These are phyloP conservation scores for Dimocarpus longan DNA, from an alignment of 345 rosid genomes.

Conservation along the genomic window DNA sequence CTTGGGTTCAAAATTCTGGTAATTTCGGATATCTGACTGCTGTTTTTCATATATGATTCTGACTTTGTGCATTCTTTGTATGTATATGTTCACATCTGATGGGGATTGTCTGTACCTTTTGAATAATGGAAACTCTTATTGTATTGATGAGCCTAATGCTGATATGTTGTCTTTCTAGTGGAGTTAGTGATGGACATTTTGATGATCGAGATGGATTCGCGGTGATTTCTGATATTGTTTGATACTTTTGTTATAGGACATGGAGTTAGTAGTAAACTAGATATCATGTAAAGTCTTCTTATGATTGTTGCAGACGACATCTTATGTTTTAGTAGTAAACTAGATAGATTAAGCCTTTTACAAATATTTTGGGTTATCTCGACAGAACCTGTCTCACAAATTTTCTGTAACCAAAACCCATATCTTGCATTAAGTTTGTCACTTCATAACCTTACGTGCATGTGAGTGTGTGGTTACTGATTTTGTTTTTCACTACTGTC, in stretches of 20 bases:
- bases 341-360: not conserved
- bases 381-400: not conserved
- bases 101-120: too few species aligned
- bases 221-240: not conserved
- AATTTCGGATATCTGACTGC: not conserved
- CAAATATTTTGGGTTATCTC: not conserved
- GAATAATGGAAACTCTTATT: too few species aligned
- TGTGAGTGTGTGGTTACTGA: conserved; percentile 18
- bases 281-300: not conserved
- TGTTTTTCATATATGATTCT: not conserved
- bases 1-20: conserved; percentile 84
- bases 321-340: not conserved
- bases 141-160: too few species aligned
- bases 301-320: not conserved
- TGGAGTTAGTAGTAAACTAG: not conserved
- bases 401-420: not conserved
- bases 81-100: too few species aligned
- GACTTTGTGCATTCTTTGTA: too few species aligned
- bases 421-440: not conserved
- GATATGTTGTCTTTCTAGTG: not conserved
- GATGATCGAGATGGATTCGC: not conserved
- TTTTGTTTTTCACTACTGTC: conserved; percentile 13
- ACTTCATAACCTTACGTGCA: not conserved
- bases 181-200: not conserved
- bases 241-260: not conserved